Evolutionary conservation across 192 early-diverging fungal genomes (phyloP).

Genomic region (Endogone sp.): DNA sequence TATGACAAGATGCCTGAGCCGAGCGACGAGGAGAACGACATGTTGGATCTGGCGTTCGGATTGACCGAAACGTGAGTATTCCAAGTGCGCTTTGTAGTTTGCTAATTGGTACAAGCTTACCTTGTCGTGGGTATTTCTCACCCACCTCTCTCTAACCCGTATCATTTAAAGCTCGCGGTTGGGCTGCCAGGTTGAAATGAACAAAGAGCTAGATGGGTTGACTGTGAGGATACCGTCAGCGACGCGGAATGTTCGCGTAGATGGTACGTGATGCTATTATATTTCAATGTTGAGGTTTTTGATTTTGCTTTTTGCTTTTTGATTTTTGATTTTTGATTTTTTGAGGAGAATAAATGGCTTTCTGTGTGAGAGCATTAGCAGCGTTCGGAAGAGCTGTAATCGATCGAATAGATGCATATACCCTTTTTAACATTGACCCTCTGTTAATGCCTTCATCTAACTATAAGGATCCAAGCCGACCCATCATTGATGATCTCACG

Average conservation of each 20-base stretch:
- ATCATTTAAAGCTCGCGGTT: conserved; percentile 89
- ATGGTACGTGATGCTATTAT: conserved; percentile 46
- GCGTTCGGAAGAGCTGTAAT: neutral
- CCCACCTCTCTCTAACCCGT: neutral
- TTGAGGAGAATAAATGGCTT: too few relatives aligned
- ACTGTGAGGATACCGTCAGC: conserved; percentile 86
- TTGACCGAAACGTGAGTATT: conserved; percentile 89
- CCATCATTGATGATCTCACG: conserved; percentile 25
- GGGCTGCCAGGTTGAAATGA: conserved; percentile 90
- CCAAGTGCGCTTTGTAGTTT: too few relatives aligned
- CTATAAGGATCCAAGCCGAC: conserved; percentile 32
- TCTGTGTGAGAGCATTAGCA: too few relatives aligned
- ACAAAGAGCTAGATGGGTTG: conserved; percentile 82
- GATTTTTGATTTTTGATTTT: too few relatives aligned
- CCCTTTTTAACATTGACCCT: neutral
- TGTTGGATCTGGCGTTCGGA: conserved; percentile 96
- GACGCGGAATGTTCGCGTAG: conserved; percentile 86
- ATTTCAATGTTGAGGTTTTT: too few relatives aligned
- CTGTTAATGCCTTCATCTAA: too few relatives aligned
- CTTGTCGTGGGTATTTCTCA: neutral
- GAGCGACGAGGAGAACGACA: conserved; percentile 96
- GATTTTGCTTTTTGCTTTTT: too few relatives aligned
- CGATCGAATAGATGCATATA: neutral
- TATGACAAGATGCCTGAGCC: conserved; percentile 89
- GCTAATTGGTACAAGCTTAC: neutral